Evolutionary conservation across 1,139 yeast genomes (phyloP).

Genomic region (Blastobotrys illinoisensis): DNA sequence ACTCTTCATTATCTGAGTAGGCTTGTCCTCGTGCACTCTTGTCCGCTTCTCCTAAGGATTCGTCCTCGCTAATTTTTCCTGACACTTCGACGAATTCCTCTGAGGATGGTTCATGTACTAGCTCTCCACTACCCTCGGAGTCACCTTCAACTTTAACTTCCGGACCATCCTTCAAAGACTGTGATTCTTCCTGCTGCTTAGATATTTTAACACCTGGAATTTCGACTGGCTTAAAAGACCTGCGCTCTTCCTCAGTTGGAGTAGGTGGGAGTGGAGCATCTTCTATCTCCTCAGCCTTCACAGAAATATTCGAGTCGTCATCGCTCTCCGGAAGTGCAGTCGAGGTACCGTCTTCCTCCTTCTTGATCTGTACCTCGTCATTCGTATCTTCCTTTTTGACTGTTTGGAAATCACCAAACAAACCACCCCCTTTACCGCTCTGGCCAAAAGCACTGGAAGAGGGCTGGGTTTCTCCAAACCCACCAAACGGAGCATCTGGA

Average conservation of each 20-base stretch:
- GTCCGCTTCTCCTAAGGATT: not conserved
- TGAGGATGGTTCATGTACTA: not conserved
- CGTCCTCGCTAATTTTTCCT: not conserved
- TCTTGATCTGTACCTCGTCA: not conserved
- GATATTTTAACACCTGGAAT: not conserved
- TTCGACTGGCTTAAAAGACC: not conserved
- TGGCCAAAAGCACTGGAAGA: not conserved
- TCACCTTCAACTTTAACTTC: not conserved
- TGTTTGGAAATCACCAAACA: not conserved
- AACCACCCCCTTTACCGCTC: not conserved
- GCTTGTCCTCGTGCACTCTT: not conserved
- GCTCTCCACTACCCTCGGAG: not conserved
- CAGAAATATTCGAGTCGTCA: not conserved
- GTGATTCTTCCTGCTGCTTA: not conserved
- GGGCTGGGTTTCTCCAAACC: not conserved
- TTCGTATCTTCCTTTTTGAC: not conserved
- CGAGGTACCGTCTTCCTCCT: not conserved
- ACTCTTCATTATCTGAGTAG: too few relatives aligned
- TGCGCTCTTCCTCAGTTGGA: conserved; percentile 3
- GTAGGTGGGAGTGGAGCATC: conserved; percentile 14
- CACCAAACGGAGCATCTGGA: not conserved
- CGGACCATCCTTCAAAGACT: not conserved
- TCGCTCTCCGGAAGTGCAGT: not conserved
- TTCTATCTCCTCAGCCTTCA: not conserved
- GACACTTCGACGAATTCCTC: not conserved